Evolutionary conservation across 2,329 filamentous ascomycete genomes (phyloP), one percentile per base, ranked within the genome.

Genomic region (Phoma herbarum): DNA sequence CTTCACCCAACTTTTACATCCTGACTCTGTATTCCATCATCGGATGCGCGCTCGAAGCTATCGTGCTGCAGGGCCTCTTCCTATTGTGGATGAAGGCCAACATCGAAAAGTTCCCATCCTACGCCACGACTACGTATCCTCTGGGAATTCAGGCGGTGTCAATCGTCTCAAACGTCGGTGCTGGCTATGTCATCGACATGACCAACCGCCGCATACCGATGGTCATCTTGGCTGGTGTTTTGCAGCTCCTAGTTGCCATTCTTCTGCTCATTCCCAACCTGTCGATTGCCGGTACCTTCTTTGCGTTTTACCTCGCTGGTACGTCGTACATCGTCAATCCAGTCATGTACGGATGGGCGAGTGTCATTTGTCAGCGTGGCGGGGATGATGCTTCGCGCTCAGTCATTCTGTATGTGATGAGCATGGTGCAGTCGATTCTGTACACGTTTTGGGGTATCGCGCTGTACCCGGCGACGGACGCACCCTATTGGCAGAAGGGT

Each of bases 121-220:
- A 78, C 0, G 82, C 86, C 62, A 78, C 83, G 11, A 87, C 86
- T 65, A 83, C 85, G 63, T 86, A 86, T 47, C 84, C 85, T 0
- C 82, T 85, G 0, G 85, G 84, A 2, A 82, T 87, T 0, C 81
- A 85, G 0, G 85, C 84, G 0, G 81, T 83, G 0, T 85, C 84
- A 2, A 87, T 87, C 33, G 72, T 83, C 0, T 85, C 84, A 7
- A 77, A 77, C 43, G 70, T 78, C 12, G 62, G 72, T 2, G 76
- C 75, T 23, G 77, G 75, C 18, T 69, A 75, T 48, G 66, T 76
- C 22, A 79, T 79, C 53, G 77, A 80, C 48, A 67, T 70, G 22
- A 79, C 78, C 0, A 71, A 74, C 22, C 64, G 65, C 3, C 72
- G 71, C 28, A 65, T 76, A 10, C 75, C 75, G 2, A 78, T 79